phyloP scores from a whole-genome alignment of 345 rosid species.

The Lenwebbia sp. region DNA sequence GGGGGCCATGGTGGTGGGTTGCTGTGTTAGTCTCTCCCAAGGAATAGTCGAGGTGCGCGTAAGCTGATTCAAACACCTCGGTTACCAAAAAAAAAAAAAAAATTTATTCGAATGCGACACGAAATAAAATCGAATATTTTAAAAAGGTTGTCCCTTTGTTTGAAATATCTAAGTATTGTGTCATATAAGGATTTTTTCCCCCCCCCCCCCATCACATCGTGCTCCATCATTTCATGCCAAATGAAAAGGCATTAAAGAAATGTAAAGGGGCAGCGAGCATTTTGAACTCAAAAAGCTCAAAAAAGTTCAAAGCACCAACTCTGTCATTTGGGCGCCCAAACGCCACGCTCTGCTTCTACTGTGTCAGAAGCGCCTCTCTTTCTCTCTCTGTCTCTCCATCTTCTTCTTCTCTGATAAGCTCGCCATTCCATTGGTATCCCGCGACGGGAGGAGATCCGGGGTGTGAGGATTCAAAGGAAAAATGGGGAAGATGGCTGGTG shows the following conservation, averaged over 20 bases:
- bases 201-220: not conserved
- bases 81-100: no score
- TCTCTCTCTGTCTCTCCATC: not conserved
- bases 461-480: not conserved
- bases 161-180: not conserved
- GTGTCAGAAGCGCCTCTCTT: not conserved
- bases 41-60: no score
- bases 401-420: not conserved
- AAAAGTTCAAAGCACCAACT: not conserved
- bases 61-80: no score
- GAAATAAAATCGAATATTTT: no score
- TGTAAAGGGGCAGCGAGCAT: not conserved
- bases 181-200: no score
- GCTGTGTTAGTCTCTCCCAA: no score
- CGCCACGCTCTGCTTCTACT: not conserved
- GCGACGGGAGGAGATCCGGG: not conserved
- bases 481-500: conserved; percentile 25
- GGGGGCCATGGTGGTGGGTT: no score
- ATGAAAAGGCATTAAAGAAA: not conserved
- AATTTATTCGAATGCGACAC: no score
- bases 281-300: not conserved
- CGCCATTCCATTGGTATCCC: not conserved
- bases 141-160: not conserved
- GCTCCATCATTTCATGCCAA: not conserved
- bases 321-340: not conserved